Percentiles rank a stretch among this genome's conserved stretches.
These are phyloP conservation scores for Diversispora epigaea DNA, from an alignment of 192 early-diverging fungal genomes.

Conservation along the genomic window DNA sequence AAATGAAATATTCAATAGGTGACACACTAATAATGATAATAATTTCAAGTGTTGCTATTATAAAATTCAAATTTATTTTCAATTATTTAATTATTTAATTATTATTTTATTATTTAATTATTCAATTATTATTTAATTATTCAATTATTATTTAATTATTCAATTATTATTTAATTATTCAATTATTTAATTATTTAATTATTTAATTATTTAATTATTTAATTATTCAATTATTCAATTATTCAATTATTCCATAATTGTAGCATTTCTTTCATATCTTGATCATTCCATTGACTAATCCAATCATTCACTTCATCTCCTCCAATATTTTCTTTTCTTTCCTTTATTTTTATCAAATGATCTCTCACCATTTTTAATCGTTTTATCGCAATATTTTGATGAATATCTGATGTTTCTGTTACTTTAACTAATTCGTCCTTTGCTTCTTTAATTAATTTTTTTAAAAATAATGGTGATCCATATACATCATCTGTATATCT, in stretches of 20 bases:
- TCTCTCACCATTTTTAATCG: slow-evolving; percentile 43
- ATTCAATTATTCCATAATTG: background rate
- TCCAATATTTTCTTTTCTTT: background rate
- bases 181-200: background rate
- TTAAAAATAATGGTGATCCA: slow-evolving; percentile 34
- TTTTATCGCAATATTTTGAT: slow-evolving; percentile 29
- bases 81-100: background rate
- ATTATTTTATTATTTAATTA: background rate
- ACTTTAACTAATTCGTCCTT: slow-evolving; percentile 33
- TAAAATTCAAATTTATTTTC: too few species aligned
- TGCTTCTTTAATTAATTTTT: slow-evolving; percentile 37
- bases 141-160: background rate
- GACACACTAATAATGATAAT: background rate
- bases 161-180: background rate
- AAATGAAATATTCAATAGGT: background rate
- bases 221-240: background rate
- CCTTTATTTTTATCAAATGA: slow-evolving; percentile 12
- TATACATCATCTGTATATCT: slow-evolving; percentile 45
- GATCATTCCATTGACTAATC: background rate
- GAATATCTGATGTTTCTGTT: background rate
- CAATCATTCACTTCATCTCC: background rate
- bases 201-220: background rate
- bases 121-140: background rate
- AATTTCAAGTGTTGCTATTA: too few species aligned
- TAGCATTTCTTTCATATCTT: background rate